Evolutionary conservation across 192 early-diverging fungal genomes (phyloP).

Genomic region (Fimicolochytrium jonesii): DNA sequence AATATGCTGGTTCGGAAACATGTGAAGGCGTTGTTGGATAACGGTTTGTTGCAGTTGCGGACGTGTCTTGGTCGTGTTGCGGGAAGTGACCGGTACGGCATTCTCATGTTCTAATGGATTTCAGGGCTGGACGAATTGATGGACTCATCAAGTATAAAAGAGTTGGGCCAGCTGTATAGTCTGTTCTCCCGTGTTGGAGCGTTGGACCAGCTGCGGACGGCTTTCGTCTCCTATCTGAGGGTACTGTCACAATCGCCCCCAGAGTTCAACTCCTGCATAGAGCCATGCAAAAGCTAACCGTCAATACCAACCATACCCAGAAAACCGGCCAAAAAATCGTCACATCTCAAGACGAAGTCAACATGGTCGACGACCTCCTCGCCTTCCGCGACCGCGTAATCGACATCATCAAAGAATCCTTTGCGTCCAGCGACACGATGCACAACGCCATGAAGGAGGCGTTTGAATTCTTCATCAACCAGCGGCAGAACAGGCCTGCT

Average conservation of each 20-base stretch:
- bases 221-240: slow-evolving; percentile 60
- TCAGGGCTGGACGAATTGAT: slow-evolving; percentile 72
- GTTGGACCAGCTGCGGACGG: slow-evolving; percentile 60
- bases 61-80: background rate
- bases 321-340: no score
- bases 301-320: no score
- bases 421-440: slow-evolving; percentile 65
- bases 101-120: background rate
- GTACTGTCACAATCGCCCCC: no score
- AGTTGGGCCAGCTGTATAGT: slow-evolving; percentile 69
- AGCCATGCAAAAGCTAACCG: no score
- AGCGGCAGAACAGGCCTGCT: slow-evolving; percentile 71
- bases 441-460: slow-evolving; percentile 72
- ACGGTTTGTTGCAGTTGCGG: slow-evolving; percentile 31
- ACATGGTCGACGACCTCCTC: slow-evolving; percentile 79
- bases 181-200: slow-evolving; percentile 65
- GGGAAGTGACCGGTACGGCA: background rate
- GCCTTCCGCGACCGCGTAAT: slow-evolving; percentile 71
- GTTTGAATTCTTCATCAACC: slow-evolving; percentile 83
- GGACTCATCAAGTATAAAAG: no score
- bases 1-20: slow-evolving; percentile 68
- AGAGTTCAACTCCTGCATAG: no score
- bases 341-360: no score
- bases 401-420: slow-evolving; percentile 56
- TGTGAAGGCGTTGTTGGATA: slow-evolving; percentile 61